Conservation (phyloP, 805 yeast genomes). For the Wickerhamomyces pijperi region DNA sequence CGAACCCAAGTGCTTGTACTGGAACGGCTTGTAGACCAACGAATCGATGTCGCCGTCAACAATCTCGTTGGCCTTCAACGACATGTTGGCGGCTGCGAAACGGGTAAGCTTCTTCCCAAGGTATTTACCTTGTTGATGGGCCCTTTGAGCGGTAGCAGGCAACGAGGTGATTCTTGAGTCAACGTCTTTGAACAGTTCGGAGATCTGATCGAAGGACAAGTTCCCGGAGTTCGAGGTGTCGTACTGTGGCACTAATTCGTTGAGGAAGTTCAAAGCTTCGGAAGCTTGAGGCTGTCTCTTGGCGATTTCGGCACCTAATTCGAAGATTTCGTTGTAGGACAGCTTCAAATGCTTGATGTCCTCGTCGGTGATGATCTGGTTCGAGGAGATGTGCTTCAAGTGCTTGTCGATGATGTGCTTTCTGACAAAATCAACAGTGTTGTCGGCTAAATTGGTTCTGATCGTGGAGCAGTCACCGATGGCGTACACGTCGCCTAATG, state of each 20-base stretch:
- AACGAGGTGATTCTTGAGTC: slow-evolving; percentile 55
- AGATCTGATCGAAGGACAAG: slow-evolving; percentile 41
- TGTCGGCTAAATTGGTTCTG: slow-evolving; percentile 46
- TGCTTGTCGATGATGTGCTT: slow-evolving; percentile 33
- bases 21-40: slow-evolving; percentile 44
- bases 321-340: slow-evolving; percentile 35
- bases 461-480: slow-evolving; percentile 66
- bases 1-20: slow-evolving; percentile 53
- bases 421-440: slow-evolving; percentile 40
- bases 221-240: slow-evolving; percentile 37
- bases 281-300: slow-evolving; percentile 46
- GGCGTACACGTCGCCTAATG: slow-evolving; percentile 57
- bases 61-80: slow-evolving; percentile 32
- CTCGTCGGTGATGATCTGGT: slow-evolving; percentile 32
- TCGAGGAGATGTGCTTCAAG: slow-evolving; percentile 21
- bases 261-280: slow-evolving; percentile 41
- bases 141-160: slow-evolving; percentile 70
- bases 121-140: slow-evolving; percentile 60
- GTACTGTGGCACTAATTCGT: slow-evolving; percentile 40
- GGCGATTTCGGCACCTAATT: slow-evolving; percentile 35
- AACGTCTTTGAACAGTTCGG: slow-evolving; percentile 37
- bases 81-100: slow-evolving; percentile 34
- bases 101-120: slow-evolving; percentile 48
- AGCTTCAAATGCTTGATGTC: slow-evolving; percentile 39
- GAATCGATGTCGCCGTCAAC: slow-evolving; percentile 47